Evolutionary conservation across 2,329 filamentous ascomycete genomes (phyloP), one percentile per base, ranked within the genome.

Genomic region (Nigrospora sphaerica): DNA sequence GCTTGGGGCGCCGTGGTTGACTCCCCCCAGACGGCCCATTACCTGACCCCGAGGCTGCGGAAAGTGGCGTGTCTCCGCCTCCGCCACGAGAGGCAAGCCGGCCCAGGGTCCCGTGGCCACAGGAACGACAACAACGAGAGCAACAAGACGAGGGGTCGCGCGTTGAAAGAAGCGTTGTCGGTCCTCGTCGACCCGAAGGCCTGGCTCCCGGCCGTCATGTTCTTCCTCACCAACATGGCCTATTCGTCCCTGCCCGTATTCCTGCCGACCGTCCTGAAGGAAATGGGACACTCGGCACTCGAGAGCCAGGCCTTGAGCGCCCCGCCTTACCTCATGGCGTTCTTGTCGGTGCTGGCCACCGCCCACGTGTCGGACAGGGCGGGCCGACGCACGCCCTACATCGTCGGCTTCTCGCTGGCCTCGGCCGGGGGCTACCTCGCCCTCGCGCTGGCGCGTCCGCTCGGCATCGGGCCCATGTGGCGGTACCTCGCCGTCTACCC

Each of bases 171-270:
- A 54, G 72, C 86, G 36, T 58, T 80, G 13, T 68, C 76, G 49
- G 78, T 80, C 3, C 65, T 88, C 31, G 55, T 60, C 39, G 85
- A 89, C 63, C 83, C 85, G 0, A 83, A 82, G 53, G 79, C 79
- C 47, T 92, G 88, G 69, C 72, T 92, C 37, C 86, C 86, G 5
- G 85, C 88, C 1, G 66, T 80, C 55, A 95, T 95, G 79, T 88
- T 95, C 72, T 90, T 95, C 71, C 81, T 85, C 63, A 83, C 86
- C 59, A 95, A 95, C 65, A 85, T 95, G 62, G 86, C 89, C 12
- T 95, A 95, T 70, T 83, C 83, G 58, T 92, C 86, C 18, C 81
- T 95, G 61, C 90, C 90, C 3, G 87, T 93, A 42, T 95, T 95
- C 62, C 75, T 95, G 3, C 89, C 89, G 33, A 89, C 86, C 19